Evolutionary conservation across 2,329 filamentous ascomycete genomes (phyloP).

Genomic region (Fusarium sp.): DNA sequence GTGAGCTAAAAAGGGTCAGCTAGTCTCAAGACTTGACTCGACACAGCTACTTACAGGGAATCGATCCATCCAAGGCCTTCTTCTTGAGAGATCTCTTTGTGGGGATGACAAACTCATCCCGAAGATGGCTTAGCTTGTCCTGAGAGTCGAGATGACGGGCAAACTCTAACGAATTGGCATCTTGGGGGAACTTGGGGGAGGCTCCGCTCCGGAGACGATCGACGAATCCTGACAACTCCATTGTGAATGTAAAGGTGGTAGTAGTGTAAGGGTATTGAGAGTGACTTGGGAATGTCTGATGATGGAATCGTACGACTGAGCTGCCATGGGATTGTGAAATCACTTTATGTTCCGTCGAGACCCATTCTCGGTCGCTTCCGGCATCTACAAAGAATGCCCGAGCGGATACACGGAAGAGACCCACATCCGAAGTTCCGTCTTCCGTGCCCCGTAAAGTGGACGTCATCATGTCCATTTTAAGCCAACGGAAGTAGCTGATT

Average conservation of each 20-base stretch:
- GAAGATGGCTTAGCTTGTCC: constrained; percentile 69
- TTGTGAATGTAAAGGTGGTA: constrained; percentile 33
- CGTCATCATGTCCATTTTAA: constrained; percentile 36
- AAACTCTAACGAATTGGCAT: constrained; percentile 60
- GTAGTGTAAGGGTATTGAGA: not conserved
- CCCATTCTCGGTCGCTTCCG: constrained; percentile 14
- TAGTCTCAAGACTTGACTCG: not conserved
- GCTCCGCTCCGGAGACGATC: constrained; percentile 55
- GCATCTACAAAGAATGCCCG: not conserved
- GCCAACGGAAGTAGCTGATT: constrained; percentile 3
- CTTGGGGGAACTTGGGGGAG: constrained; percentile 57
- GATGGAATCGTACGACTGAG: constrained; percentile 38
- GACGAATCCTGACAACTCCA: constrained; percentile 53
- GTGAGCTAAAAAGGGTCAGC: constrained; percentile 12
- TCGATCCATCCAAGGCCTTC: constrained; percentile 62
- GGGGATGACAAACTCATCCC: constrained; percentile 81
- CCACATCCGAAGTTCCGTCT: constrained; percentile 46
- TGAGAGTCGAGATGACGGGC: constrained; percentile 66
- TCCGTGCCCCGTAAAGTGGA: constrained; percentile 28
- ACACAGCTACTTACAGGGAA: constrained; percentile 50
- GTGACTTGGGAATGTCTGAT: not conserved
- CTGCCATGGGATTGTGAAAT: constrained; percentile 39
- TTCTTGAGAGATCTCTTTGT: constrained; percentile 77
- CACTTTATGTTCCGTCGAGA: constrained; percentile 41
- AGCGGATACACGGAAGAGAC: constrained; percentile 21